Base-by-base conservation (phyloP, 2,329 filamentous ascomycete species). In the Daldinia sp. region DNA sequence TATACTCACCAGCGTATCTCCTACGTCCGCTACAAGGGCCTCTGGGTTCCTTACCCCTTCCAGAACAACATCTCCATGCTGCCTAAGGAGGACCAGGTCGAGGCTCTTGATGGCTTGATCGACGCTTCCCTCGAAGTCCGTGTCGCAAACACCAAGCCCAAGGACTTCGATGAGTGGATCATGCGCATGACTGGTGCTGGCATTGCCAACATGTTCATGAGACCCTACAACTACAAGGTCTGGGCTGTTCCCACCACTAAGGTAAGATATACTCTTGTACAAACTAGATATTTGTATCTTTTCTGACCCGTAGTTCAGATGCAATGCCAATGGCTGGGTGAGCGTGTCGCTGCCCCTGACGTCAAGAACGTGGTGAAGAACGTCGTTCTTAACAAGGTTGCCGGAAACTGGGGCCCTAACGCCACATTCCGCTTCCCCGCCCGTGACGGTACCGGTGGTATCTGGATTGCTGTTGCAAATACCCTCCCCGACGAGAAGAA, bases 61-160 rank as follows among this genome's bases (percentile, higher is more conserved):
- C 96, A 99, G 87, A 99, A 98, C 90, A 99, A 99, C 87, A 95
- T 99, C 80, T 97, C 96, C 78, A 95, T 98, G 90, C 85, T 99
- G 79, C 92, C 93, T 81, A 97, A 98, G 87, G 93, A 98, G 74
- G 96, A 99, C 78, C 94, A 99, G 85, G 94, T 98, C 74, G 91
- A 88, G 79, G 97, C 93, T 82, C 91, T 99, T 77, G 93, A 98
- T 74, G 95, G 95, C 73, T 90, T 99, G 86, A 98, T 99, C 75
- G 95, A 99, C 81, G 93, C 96, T 70, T 92, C 96, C 67, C 82
- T 98, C 73, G 93, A 95, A 83, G 89, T 89, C 78, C 93, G 94
- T 77, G 93, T 97, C 53, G 86, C 93, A 78, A 95, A 89, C 84
- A 93, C 90, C 74, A 98, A 98, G 87, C 96, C 96, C 76, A 92